Conservation (phyloP, 192 early-diverging fungal genomes). For the Backusella tarrabulga region DNA sequence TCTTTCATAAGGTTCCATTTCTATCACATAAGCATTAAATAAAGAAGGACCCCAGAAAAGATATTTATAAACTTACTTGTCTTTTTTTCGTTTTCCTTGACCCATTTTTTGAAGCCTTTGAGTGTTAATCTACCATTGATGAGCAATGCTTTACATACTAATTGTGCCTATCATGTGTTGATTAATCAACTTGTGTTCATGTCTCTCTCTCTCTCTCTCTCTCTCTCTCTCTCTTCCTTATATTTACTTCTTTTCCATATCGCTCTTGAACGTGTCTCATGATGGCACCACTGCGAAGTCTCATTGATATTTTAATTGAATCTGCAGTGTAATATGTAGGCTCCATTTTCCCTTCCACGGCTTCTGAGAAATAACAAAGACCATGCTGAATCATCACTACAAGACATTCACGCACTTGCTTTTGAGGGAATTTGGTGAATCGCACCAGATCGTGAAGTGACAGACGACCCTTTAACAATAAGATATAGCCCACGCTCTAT, state of each 20-base stretch:
- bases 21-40: not conserved
- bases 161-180: slow-evolving; percentile 4
- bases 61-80: not conserved
- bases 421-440: slow-evolving; percentile 44
- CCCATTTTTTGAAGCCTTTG: slow-evolving; percentile 14
- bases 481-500: slow-evolving; percentile 59
- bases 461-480: slow-evolving; percentile 68
- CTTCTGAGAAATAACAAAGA: slow-evolving; percentile 68
- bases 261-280: slow-evolving; percentile 53
- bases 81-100: slow-evolving; percentile 9
- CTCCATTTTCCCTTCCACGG: slow-evolving; percentile 54
- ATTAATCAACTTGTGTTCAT: not conserved
- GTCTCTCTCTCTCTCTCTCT: no score
- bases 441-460: slow-evolving; percentile 51
- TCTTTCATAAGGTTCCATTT: slow-evolving; percentile 26
- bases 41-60: not conserved
- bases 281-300: slow-evolving; percentile 55
- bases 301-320: slow-evolving; percentile 53
- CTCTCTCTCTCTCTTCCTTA: no score
- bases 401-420: slow-evolving; percentile 69
- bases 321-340: slow-evolving; percentile 70
- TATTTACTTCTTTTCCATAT: slow-evolving; percentile 53
- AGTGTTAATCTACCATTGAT: slow-evolving; percentile 32
- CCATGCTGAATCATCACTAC: slow-evolving; percentile 88
- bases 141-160: slow-evolving; percentile 21